Percentiles rank a stretch among this genome's conserved stretches.
These are phyloP conservation scores for Odontarrhena argentea DNA, from an alignment of 345 rosid genomes.

Conservation along the genomic window DNA sequence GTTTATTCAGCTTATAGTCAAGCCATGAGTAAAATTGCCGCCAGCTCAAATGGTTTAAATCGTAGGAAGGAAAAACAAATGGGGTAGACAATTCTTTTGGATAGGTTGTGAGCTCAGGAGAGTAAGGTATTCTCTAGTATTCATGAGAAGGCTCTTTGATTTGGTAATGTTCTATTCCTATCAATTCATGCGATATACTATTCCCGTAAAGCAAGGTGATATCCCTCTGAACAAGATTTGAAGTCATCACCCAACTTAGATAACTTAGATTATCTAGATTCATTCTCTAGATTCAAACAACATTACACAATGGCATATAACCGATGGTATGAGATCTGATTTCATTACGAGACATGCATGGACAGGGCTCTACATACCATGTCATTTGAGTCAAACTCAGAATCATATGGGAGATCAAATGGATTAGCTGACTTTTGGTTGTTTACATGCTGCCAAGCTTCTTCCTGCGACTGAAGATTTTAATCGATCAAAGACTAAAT, in stretches of 20 bases:
- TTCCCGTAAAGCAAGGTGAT: neutral
- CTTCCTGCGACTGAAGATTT: constrained; percentile 49
- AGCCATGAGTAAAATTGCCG: neutral
- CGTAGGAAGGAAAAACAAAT: neutral
- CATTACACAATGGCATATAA: constrained; percentile 7
- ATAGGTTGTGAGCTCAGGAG: constrained; percentile 14
- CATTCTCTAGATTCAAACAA: constrained; percentile 21
- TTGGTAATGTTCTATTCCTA: constrained; percentile 11
- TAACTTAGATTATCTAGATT: neutral
- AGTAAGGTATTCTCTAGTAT: neutral
- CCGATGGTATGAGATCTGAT: constrained; percentile 16
- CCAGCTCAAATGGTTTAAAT: neutral
- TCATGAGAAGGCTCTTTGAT: constrained; percentile 3
- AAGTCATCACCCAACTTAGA: constrained; percentile 10
- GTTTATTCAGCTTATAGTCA: too few relatives aligned
- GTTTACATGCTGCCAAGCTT: constrained; percentile 42
- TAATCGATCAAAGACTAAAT: constrained; percentile 11
- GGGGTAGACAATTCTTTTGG: constrained; percentile 5
- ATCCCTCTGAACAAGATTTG: neutral
- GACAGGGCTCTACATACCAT: constrained; percentile 56
- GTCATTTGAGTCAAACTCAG: constrained; percentile 56
- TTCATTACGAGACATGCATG: neutral
- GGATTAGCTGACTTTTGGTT: constrained; percentile 76
- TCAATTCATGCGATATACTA: neutral
- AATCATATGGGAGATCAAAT: constrained; percentile 85